Base-by-base conservation (phyloP, 2,329 filamentous ascomycete genomes). In the Hypomyces rosellus region DNA sequence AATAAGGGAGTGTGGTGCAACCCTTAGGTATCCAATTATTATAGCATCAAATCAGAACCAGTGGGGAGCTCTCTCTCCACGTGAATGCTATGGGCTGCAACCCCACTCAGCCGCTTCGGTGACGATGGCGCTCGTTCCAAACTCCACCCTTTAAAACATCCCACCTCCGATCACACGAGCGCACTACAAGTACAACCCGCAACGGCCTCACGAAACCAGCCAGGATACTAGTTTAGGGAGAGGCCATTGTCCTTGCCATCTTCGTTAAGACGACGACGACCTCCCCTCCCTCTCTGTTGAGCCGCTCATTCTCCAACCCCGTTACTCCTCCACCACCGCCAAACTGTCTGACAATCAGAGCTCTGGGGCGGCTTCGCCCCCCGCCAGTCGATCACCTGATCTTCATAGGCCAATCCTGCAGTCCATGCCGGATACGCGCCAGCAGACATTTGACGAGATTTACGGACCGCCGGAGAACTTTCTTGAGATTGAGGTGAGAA, bases 391-490 rank as follows among this genome's bases (percentile, higher is more conserved):
- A 53, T 64, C 64, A 51, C 69, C 67, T 48, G 63, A 70, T 54
- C 46, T 56, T 46, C 74, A 76, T 60, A 70, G 75, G 54, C 75
- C 77, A 59, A 79, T 78, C 63, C 77, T 85, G 74, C 80, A 83
- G 70, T 78, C 81, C 55, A 81, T 85, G 74, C 82, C 82, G 44
- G 82, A 85, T 65, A 82, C 87, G 59, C 88, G 91, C 63, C 84
- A 88, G 72, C 93, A 99, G 76, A 93, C 87, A 65, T 97, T 96
- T 67, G 93, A 99, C 73, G 93, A 99, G 78, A 96, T 97, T 69
- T 99, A 99, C 71, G 93, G 91, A 13, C 89, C 92, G 44, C 93
- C 93, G 5, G 93, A 99, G 78, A 99, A 99, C 76, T 96, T 97
- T 67, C 81, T 99, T 49, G 93, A 99, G 76, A 96, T 99, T 57